Base-by-base conservation (phyloP, 768 basidiomycete genomes). In the Serendipita sp. region DNA sequence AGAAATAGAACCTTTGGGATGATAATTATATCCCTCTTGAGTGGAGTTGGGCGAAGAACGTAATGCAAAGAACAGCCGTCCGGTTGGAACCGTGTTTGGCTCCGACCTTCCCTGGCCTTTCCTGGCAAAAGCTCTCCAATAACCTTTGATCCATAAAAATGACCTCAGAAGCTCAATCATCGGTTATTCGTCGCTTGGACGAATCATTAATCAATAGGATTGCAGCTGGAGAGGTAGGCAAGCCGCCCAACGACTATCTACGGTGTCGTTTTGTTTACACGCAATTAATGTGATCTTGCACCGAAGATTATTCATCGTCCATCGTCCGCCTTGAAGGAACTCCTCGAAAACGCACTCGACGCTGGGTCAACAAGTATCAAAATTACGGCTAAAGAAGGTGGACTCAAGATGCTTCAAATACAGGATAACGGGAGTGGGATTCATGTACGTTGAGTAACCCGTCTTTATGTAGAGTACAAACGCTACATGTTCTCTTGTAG, bases 371-470 rank as follows among this genome's bases (percentile, higher is more conserved):
- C 89, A 0, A 84, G 84, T 0, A 92, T 98, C 71, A 85, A 86
- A 44, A 78, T 98, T 63, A 89, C 85, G 0, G 80, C 94, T 69
- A 97, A 96, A 74, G 95, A 99, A 68, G 96, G 95, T 0, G 96
- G 96, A 2, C 77, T 97, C 78, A 98, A 95, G 72, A 76, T 94
- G 15, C 80, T 98, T 44, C 92, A 96, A 74, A 94, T 98, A 63
- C 89, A 93, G 70, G 96, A 99, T 71, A 96, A 99, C 72, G 95
- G 96, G 0, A 89, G 84, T 74, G 96, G 95, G 2, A 97, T 98
- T 70, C 82, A 88, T 54, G 93, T 92, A 70, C 71, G 86, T 51
- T 24, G 24, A 24, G 24, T 24, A 24, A 24, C 24, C 24, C 24
- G 24, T 24, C 24, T 24, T 24, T 24, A 24, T 24, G 24, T 24